phyloP scores from a whole-genome alignment of 441 rosid genomes.

The Flueggea neowawraea region DNA sequence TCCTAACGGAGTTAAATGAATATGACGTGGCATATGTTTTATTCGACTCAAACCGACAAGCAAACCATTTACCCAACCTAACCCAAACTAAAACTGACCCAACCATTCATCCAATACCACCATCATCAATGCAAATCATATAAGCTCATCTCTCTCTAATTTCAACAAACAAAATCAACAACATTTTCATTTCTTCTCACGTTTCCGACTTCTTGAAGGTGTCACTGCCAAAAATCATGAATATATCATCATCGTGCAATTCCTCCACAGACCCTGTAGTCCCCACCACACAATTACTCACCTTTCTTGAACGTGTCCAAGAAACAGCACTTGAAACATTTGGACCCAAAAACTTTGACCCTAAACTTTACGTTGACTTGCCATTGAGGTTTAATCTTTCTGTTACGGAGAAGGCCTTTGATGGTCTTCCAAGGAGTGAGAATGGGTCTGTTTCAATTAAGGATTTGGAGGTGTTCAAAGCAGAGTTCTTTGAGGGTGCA shows the following conservation, averaged over 20 bases:
- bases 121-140: no score
- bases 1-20: no score
- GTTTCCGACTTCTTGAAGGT: no score
- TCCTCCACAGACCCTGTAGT: constrained; percentile 29
- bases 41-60: no score
- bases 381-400: constrained; percentile 49
- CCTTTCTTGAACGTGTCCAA: constrained; percentile 64
- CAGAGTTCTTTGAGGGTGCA: constrained; percentile 38
- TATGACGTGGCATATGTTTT: no score
- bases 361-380: constrained; percentile 66
- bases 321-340: constrained; percentile 45
- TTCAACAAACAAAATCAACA: no score
- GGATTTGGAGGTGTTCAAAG: constrained; percentile 44
- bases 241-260: constrained; percentile 6
- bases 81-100: no score
- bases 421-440: constrained; percentile 35
- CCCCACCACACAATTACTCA: constrained; percentile 33
- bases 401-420: constrained; percentile 41
- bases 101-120: no score
- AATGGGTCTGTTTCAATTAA: constrained; percentile 36
- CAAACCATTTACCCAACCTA: no score
- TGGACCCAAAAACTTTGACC: constrained; percentile 44
- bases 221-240: constrained; percentile 6
- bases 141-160: no score
- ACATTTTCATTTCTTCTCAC: no score